Percentiles rank a stretch among this genome's conserved stretches.
phyloP scores from a whole-genome alignment of 768 basidiomycete genomes.

The Pleurotus cornucopiae region DNA sequence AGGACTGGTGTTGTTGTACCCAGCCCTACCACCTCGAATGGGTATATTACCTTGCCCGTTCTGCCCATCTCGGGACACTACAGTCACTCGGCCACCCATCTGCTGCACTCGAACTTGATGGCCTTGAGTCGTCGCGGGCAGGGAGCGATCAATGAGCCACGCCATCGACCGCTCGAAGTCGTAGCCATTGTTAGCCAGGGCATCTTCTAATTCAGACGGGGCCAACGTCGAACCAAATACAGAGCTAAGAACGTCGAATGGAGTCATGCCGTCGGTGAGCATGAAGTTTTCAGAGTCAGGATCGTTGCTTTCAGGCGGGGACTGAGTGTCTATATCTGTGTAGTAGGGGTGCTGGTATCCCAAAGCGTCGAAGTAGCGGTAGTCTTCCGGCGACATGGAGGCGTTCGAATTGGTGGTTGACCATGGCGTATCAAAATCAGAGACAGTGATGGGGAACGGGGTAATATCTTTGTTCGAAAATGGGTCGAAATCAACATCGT shows the following conservation, averaged over 20 bases:
- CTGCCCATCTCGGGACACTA: constrained; percentile 55
- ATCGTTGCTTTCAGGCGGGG: constrained; percentile 19
- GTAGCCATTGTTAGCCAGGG: constrained; percentile 80
- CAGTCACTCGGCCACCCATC: constrained; percentile 63
- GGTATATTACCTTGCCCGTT: constrained; percentile 17
- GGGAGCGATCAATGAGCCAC: constrained; percentile 78
- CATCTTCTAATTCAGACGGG: constrained; percentile 90
- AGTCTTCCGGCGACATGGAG: constrained; percentile 49
- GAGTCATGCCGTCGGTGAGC: constrained; percentile 92
- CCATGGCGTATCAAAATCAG: constrained; percentile 60
- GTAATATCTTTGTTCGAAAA: constrained; percentile 48
- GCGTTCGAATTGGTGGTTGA: constrained; percentile 44
- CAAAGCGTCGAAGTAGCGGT: constrained; percentile 26
- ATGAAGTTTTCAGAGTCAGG: constrained; percentile 51
- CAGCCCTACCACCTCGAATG: constrained; percentile 37
- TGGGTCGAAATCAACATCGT: constrained; percentile 86
- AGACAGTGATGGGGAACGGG: constrained; percentile 59
- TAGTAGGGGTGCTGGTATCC: constrained; percentile 18
- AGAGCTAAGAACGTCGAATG: constrained; percentile 91
- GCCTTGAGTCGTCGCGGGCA: constrained; percentile 40
- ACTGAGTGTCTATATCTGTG: constrained; percentile 18
- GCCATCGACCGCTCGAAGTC: constrained; percentile 97
- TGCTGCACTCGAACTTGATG: constrained; percentile 49
- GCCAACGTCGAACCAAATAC: constrained; percentile 91
- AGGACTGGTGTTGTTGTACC: constrained; percentile 24